Conservation (phyloP, 106 monocot species). For the Triglochin maritima region DNA sequence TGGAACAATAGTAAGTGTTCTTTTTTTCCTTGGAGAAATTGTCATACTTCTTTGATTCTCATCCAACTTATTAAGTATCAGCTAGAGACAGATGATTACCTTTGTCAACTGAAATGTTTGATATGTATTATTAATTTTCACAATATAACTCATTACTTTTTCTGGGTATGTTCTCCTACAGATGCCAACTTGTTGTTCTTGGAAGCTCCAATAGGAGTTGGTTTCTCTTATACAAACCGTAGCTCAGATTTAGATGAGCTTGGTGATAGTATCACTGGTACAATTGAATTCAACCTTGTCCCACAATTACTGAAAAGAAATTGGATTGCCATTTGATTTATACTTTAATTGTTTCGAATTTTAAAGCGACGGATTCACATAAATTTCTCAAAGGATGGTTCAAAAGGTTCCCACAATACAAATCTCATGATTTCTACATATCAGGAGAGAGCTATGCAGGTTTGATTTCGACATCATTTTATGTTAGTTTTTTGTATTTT, state of each 20-base stretch:
- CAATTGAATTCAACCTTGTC: not conserved
- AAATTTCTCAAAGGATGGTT: constrained; percentile 20
- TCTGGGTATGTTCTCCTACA: not conserved
- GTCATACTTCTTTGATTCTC: not conserved
- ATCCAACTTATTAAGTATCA: not conserved
- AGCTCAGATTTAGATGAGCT: constrained; percentile 11
- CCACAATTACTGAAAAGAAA: too few species aligned
- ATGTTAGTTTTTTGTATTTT: not conserved
- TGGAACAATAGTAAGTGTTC: constrained; percentile 35
- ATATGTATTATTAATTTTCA: not conserved
- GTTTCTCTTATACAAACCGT: constrained; percentile 43
- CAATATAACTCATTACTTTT: not conserved
- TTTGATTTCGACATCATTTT: not conserved
- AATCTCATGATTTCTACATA: constrained; percentile 35
- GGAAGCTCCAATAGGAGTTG: constrained; percentile 40
- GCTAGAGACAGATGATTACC: too few species aligned
- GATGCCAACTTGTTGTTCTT: constrained; percentile 40
- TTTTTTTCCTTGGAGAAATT: not conserved
- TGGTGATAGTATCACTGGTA: constrained; percentile 34
- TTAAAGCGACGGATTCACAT: constrained; percentile 17
- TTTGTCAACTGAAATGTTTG: too few species aligned
- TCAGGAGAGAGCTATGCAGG: constrained; percentile 52
- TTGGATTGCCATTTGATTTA: not conserved
- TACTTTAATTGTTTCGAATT: not conserved
- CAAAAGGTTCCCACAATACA: constrained; percentile 30